Percentiles rank a stretch among this genome's conserved stretches.
Evolutionary conservation across 352 stramenopile species (phyloP).

Genomic region (Aphanomyces astaci): DNA sequence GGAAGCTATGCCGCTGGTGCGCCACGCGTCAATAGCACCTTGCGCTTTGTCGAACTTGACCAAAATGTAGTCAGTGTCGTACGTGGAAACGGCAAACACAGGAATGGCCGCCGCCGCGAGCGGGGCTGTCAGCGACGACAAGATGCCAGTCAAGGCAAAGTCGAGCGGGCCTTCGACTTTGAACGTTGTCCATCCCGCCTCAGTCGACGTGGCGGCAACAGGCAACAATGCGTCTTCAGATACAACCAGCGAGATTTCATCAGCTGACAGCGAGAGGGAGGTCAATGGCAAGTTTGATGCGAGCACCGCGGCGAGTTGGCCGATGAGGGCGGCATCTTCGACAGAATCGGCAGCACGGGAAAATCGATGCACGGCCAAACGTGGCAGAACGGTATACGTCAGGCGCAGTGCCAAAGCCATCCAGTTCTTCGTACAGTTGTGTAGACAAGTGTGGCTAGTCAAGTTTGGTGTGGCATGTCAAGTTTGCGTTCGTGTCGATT

Average conservation of each 20-base stretch:
- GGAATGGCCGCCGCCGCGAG: constrained; percentile 9
- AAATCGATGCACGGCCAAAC: constrained; percentile 2
- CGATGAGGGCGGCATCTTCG: neutral
- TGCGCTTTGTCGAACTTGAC: constrained; percentile 21
- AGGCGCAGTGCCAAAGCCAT: neutral
- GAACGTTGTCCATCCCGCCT: constrained; percentile 14
- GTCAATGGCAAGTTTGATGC: neutral
- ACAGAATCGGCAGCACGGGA: neutral
- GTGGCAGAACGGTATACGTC: neutral
- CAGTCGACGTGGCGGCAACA: neutral
- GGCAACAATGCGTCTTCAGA: neutral
- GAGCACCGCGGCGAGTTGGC: neutral
- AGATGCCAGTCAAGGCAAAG: constrained; percentile 17
- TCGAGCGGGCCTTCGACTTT: constrained; percentile 23
- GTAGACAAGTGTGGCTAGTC: no score
- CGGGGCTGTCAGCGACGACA: constrained; percentile 14
- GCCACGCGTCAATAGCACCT: constrained; percentile 13
- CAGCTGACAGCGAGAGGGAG: neutral
- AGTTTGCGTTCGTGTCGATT: no score
- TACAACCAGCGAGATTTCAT: constrained; percentile 19
- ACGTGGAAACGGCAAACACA: constrained; percentile 22
- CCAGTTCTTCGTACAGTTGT: neutral
- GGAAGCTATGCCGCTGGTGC: neutral
- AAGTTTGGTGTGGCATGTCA: neutral
- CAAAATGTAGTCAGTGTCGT: constrained; percentile 23